Percentiles rank a stretch among this genome's conserved stretches.
Conservation (phyloP, 2,329 filamentous ascomycete genomes). For the Exophiala dermatitidis region DNA sequence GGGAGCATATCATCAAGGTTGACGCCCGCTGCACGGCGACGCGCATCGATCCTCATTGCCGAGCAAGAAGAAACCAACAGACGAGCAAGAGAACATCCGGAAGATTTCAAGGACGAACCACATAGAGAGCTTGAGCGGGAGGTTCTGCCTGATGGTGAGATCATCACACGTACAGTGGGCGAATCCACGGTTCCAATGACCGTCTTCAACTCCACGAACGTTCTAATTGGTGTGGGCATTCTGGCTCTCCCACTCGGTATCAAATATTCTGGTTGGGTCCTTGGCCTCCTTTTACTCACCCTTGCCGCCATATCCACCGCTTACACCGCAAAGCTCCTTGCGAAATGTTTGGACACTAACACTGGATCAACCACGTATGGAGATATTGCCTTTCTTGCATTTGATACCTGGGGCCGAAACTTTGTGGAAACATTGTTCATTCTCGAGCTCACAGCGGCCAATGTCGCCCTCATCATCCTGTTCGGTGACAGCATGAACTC, state of each 20-base stretch:
- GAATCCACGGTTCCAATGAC: conserved; percentile 95
- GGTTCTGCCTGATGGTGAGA: conserved; percentile 50
- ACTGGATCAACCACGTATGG: conserved; percentile 85
- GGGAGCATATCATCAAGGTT: conserved; percentile 52
- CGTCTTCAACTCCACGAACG: conserved; percentile 92
- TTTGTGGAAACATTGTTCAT: conserved; percentile 81
- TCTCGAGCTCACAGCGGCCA: conserved; percentile 77
- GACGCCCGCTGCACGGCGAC: conserved; percentile 50
- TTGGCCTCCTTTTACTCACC: conserved; percentile 67
- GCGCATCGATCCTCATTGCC: conserved; percentile 48
- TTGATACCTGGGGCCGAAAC: conserved; percentile 72
- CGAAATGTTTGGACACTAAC: conserved; percentile 83
- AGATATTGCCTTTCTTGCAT: conserved; percentile 84
- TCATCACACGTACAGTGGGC: conserved; percentile 76
- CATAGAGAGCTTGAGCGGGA: conserved; percentile 19
- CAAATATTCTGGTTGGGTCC: conserved; percentile 80
- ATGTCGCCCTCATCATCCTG: conserved; percentile 82
- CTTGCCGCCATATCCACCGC: conserved; percentile 68
- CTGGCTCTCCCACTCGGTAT: conserved; percentile 82
- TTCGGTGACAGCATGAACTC: conserved; percentile 84
- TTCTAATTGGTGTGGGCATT: conserved; percentile 82
- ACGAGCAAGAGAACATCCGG: conserved; percentile 30
- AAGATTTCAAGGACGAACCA: conserved; percentile 24
- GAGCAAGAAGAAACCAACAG: conserved; percentile 44
- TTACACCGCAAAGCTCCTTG: conserved; percentile 78